Conservation (phyloP, 1,284 basidiomycete genomes). For the Megacollybia platyphylla region DNA sequence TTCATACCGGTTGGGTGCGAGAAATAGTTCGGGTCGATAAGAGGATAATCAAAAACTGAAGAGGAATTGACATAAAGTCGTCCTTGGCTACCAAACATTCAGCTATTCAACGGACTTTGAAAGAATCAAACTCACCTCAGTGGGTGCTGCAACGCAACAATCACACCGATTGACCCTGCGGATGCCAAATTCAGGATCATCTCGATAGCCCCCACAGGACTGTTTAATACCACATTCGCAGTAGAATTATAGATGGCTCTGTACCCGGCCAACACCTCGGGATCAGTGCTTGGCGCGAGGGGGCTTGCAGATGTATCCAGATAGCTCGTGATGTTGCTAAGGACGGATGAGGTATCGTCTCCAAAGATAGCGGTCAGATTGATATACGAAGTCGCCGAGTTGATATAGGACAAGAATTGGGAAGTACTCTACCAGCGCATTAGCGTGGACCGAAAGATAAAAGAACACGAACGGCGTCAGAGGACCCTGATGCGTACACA, state of each 20-base stretch:
- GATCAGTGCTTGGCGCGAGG: constrained; percentile 33
- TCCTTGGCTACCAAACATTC: constrained; percentile 13
- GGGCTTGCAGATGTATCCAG: constrained; percentile 6
- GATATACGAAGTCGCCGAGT: constrained; percentile 56
- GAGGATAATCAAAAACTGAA: constrained; percentile 9
- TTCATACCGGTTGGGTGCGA: constrained; percentile 5
- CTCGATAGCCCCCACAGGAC: constrained; percentile 43
- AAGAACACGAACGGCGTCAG: constrained; percentile 16
- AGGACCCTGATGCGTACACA: constrained; percentile 18
- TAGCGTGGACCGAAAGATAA: constrained; percentile 1
- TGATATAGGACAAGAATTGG: constrained; percentile 49
- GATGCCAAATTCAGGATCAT: constrained; percentile 47
- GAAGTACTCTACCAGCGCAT: constrained; percentile 14
- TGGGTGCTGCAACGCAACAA: constrained; percentile 59
- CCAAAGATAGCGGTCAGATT: constrained; percentile 41
- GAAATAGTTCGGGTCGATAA: constrained; percentile 6
- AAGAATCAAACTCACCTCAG: constrained; percentile 22
- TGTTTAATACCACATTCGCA: constrained; percentile 27
- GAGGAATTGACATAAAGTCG: constrained; percentile 23
- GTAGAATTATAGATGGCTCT: constrained; percentile 44
- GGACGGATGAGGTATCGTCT: constrained; percentile 15
- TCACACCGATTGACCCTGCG: constrained; percentile 35
- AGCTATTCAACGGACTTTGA: not conserved
- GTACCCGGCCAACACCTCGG: constrained; percentile 47
- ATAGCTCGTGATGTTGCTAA: constrained; percentile 15